Percentiles rank a stretch among this genome's conserved stretches.
Evolutionary conservation across 2,329 filamentous ascomycete species (phyloP).

Genomic region (Trichophyton equinum): DNA sequence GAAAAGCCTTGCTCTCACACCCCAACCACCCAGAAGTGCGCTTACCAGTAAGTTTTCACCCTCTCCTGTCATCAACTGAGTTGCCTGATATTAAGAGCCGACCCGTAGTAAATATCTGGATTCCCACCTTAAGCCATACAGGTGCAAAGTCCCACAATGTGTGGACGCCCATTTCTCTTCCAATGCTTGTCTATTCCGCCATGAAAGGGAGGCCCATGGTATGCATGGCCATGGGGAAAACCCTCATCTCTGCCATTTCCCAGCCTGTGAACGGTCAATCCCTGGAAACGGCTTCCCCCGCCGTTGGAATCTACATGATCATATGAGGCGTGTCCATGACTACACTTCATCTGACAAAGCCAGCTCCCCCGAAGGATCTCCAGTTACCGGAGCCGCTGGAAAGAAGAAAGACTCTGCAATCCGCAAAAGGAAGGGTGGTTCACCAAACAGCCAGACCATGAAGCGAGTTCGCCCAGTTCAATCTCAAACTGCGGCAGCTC

Average conservation of each 20-base stretch:
- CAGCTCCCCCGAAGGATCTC: constrained; percentile 31
- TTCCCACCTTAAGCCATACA: constrained; percentile 91
- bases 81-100: constrained; percentile 13
- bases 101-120: constrained; percentile 82
- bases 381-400: constrained; percentile 17
- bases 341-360: constrained; percentile 36
- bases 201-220: constrained; percentile 90
- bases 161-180: constrained; percentile 84
- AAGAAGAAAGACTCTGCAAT: constrained; percentile 28
- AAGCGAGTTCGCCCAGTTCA: constrained; percentile 32
- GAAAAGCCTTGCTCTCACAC: constrained; percentile 69
- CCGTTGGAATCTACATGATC: constrained; percentile 90
- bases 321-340: constrained; percentile 89
- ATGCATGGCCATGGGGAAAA: constrained; percentile 92
- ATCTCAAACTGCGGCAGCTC: constrained; percentile 23
- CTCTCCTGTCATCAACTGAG: background rate
- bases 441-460: constrained; percentile 29
- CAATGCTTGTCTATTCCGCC: constrained; percentile 83
- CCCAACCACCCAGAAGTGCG: constrained; percentile 94
- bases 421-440: constrained; percentile 29
- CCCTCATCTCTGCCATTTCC: constrained; percentile 77
- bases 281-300: constrained; percentile 82
- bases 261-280: constrained; percentile 72
- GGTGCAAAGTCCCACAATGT: constrained; percentile 76
- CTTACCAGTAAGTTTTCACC: constrained; percentile 69